These are phyloP conservation scores for Tetrahymena malaccensis DNA, from an alignment of 73 alveolate species.

Conservation along the genomic window DNA sequence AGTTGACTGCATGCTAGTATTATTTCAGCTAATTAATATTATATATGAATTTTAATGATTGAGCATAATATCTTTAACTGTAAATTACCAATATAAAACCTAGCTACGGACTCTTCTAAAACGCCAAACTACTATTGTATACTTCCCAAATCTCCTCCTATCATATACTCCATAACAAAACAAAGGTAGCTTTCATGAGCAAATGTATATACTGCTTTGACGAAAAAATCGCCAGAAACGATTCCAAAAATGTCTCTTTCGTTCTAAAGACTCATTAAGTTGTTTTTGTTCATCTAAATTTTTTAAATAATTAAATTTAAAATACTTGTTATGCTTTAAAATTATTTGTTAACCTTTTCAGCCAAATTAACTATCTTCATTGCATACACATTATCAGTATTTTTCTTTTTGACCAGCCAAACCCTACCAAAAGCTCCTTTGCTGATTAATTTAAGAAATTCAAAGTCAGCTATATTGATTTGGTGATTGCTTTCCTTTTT, in stretches of 20 bases:
- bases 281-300: slow-evolving; percentile 30
- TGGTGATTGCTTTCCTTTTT: background rate
- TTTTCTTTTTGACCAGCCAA: slow-evolving; percentile 69
- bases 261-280: slow-evolving; percentile 48
- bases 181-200: slow-evolving; percentile 59
- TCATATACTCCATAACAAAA: slow-evolving; percentile 73
- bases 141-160: slow-evolving; percentile 70
- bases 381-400: slow-evolving; percentile 79
- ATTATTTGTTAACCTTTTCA: slow-evolving; percentile 37
- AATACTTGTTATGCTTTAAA: background rate
- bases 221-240: slow-evolving; percentile 52
- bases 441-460: slow-evolving; percentile 56
- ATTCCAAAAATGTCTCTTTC: slow-evolving; percentile 54
- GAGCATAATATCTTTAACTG: background rate
- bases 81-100: slow-evolving; percentile 13
- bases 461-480: slow-evolving; percentile 49
- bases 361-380: slow-evolving; percentile 75
- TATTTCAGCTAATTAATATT: slow-evolving; percentile 40
- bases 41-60: background rate
- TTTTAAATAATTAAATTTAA: background rate
- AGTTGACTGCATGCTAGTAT: slow-evolving; percentile 64
- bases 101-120: slow-evolving; percentile 57
- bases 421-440: slow-evolving; percentile 85
- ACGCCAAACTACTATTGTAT: slow-evolving; percentile 52
- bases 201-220: slow-evolving; percentile 70